Percentiles rank a stretch among this genome's conserved stretches.
phyloP scores from a whole-genome alignment of 306 rosid species.

The Dryas octopetala region DNA sequence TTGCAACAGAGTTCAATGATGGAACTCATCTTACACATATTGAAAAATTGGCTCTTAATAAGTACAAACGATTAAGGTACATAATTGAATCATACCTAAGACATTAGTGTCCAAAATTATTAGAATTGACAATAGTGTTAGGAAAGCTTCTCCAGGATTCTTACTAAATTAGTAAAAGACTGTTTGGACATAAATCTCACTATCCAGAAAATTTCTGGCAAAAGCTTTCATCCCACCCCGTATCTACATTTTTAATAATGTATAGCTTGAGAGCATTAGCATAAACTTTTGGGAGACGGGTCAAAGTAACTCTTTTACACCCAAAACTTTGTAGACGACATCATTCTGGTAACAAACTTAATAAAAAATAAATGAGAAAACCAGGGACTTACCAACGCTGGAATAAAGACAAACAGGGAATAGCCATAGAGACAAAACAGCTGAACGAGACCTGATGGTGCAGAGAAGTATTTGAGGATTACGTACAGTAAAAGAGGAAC shows the following conservation, averaged over 20 bases:
- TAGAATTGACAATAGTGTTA: not conserved
- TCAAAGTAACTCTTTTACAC: not conserved
- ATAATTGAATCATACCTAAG: not conserved
- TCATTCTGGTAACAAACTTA: not conserved
- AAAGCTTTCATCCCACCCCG: not conserved
- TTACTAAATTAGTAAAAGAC: not conserved
- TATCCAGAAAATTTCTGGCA: not conserved
- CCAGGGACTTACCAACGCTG: conserved; percentile 69
- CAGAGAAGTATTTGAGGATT: conserved; percentile 90
- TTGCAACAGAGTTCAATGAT: not conserved
- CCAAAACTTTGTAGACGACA: not conserved
- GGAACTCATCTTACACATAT: not conserved
- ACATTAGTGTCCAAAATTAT: not conserved
- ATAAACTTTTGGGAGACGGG: not conserved
- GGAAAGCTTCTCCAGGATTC: not conserved
- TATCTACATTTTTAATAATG: not conserved
- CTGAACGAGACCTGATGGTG: conserved; percentile 85
- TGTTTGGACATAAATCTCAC: too few relatives aligned
- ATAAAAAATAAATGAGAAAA: conserved; percentile 22
- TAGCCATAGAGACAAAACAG: conserved; percentile 93
- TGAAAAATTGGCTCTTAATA: not conserved
- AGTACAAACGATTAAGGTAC: not conserved
- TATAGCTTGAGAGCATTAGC: not conserved
- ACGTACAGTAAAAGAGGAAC: conserved; percentile 76
- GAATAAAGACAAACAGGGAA: conserved; percentile 87